Evolutionary conservation across 1,284 basidiomycete genomes (phyloP), one percentile per base, ranked within the genome.

Genomic region (Papiliotrema laurentii): DNA sequence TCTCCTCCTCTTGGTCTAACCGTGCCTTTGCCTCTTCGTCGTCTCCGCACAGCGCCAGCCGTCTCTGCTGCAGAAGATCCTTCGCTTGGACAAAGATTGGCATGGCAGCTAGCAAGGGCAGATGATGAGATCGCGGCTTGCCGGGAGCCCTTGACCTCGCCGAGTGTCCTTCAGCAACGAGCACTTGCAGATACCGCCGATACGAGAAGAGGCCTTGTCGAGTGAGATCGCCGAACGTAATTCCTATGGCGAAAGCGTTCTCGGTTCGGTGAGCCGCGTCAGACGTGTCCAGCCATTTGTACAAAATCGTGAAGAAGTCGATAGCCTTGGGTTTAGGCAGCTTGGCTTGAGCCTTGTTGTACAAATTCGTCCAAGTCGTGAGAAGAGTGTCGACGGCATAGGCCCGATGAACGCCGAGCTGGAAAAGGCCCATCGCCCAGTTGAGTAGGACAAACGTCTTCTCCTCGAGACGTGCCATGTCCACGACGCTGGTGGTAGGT

Each of bases 351-450:
- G 55, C 35, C 24, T 63, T 57, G 34, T 64, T 63, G 35, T 63
- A 58, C 43, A 61, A 56, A 24, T 83, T 81, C 43, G 83, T 78
- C 80, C 87, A 89, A 37, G 80, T 78, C 18, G 78, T 79, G 43
- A 93, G 80, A 34, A 94, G 76, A 4, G 86, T 86, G 16, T 83
- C 83, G 0, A 84, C 87, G 14, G 84, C 87, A 58, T 87, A 88
- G 4, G 87, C 83, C 21, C 91, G 81, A 62, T 92, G 90, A 37
- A 86, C 82, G 2, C 89, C 89, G 47, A 87, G 87, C 68, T 90
- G 88, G 26, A 87, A 77, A 6, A 84, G 80, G 0, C 88, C 88
- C 47, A 91, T 85, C 54, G 84, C 83, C 91, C 90, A 94, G 0
- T 86, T 87, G 24, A 94, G 79, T 2, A 93, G 79, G 47, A 85